These are phyloP conservation scores for Ramularia endophylla DNA, from an alignment of 2,329 filamentous ascomycete genomes.

Conservation along the genomic window DNA sequence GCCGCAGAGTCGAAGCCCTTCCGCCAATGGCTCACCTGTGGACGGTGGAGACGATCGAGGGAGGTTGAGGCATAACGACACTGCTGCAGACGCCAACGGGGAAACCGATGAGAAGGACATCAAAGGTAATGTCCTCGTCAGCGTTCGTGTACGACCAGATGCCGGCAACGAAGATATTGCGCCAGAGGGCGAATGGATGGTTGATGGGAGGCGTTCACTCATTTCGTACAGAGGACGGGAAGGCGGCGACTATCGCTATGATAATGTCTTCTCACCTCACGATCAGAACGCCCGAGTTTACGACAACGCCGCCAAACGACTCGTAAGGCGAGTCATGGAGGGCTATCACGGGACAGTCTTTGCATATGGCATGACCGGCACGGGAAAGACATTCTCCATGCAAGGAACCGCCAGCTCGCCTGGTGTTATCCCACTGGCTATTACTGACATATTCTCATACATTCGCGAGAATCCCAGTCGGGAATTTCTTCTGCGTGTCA, in stretches of 20 bases:
- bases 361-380: conserved; percentile 98
- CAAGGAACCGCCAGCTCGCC: conserved; percentile 94
- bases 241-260: conserved; percentile 87
- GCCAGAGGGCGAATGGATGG: conserved; percentile 80
- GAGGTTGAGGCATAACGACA: conserved; percentile 36
- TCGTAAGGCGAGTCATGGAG: conserved; percentile 97
- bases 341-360: conserved; percentile 98
- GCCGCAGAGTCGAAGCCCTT: conserved; percentile 83
- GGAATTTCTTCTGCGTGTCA: conserved; percentile 91
- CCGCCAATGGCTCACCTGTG: conserved; percentile 85
- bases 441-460: conserved; percentile 98
- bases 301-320: conserved; percentile 84
- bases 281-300: conserved; percentile 95
- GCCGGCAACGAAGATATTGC: conserved; percentile 54
- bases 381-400: conserved; percentile 99
- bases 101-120: conserved; percentile 53
- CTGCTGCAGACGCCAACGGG: conserved; percentile 26
- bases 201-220: conserved; percentile 75
- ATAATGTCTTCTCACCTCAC: conserved; percentile 92
- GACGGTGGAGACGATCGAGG: conserved; percentile 53
- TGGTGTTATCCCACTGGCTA: conserved; percentile 92
- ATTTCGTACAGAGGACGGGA: conserved; percentile 84
- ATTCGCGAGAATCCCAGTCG: conserved; percentile 93
- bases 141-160: conserved; percentile 87
- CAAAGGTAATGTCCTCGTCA: conserved; percentile 94